A percentile compares a stretch with the other conserved stretches of the same genome.
Evolutionary conservation across 2,329 filamentous ascomycete species (phyloP).

Genomic region (Curvularia sp.): DNA sequence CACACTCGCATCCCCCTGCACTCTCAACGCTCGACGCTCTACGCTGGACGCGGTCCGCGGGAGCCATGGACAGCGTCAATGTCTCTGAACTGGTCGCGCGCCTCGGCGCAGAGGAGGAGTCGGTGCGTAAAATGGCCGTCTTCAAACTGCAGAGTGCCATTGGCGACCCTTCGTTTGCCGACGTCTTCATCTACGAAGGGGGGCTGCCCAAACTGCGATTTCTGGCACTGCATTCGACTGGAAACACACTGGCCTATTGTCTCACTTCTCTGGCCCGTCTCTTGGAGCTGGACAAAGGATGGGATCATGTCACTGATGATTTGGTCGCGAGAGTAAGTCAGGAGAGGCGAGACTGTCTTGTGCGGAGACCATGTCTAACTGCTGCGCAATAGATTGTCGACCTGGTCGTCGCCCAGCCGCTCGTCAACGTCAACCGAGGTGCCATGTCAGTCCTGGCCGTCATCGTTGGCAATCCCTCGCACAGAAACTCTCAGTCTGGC

Average conservation of each 20-base stretch:
- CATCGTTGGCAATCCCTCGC: constrained; percentile 84
- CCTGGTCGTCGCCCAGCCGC: constrained; percentile 89
- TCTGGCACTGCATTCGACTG: constrained; percentile 82
- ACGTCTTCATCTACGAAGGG: constrained; percentile 91
- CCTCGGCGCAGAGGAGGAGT: constrained; percentile 75
- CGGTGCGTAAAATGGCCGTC: constrained; percentile 95
- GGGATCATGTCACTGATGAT: constrained; percentile 83
- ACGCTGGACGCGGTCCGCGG: not conserved
- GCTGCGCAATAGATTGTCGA: constrained; percentile 72
- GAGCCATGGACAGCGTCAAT: constrained; percentile 61
- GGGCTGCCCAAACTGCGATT: constrained; percentile 82
- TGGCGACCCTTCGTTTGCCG: constrained; percentile 94
- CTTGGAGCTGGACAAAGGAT: constrained; percentile 96
- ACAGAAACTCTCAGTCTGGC: constrained; percentile 61
- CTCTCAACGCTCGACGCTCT: constrained; percentile 9
- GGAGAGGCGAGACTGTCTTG: not conserved
- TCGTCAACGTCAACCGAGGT: constrained; percentile 96
- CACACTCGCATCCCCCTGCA: constrained; percentile 19
- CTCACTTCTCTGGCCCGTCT: constrained; percentile 86
- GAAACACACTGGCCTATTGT: constrained; percentile 95
- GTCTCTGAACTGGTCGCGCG: constrained; percentile 65
- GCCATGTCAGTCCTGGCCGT: constrained; percentile 97
- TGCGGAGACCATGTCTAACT: constrained; percentile 16
- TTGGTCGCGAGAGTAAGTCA: constrained; percentile 68
- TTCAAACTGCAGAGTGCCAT: constrained; percentile 97